Percentiles rank a stretch among this genome's conserved stretches.
Evolutionary conservation across 495 filamentous ascomycete genomes (phyloP).

Genomic region (Parathielavia appendiculata): DNA sequence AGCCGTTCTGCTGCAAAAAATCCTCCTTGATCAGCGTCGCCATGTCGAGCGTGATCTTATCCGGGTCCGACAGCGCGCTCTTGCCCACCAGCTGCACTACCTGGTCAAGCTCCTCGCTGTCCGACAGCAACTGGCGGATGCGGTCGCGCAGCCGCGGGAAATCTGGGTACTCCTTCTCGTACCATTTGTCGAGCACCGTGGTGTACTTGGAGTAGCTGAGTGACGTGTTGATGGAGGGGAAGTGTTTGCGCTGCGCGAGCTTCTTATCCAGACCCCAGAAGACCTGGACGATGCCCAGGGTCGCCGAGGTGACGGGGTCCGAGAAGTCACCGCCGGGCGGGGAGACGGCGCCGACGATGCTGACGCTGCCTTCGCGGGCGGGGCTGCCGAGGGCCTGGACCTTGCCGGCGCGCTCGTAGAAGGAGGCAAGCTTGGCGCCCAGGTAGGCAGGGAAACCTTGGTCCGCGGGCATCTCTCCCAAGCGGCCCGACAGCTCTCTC

Average conservation of each 20-base stretch:
- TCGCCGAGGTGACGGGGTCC: conserved; percentile 91
- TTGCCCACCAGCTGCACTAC: conserved; percentile 99
- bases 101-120: conserved; percentile 95
- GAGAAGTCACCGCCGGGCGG: conserved; percentile 99
- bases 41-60: conserved; percentile 98
- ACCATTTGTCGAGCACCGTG: conserved; percentile 78
- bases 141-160: conserved; percentile 90
- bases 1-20: conserved; percentile 98
- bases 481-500: conserved; percentile 96
- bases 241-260: conserved; percentile 97
- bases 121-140: conserved; percentile 85
- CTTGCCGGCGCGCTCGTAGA: conserved; percentile 97
- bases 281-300: conserved; percentile 96
- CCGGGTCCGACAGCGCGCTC: conserved; percentile 87
- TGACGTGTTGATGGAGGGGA: conserved; percentile 96
- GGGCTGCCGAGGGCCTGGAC: conserved; percentile 81
- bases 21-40: conserved; percentile 93
- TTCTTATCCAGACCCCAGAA: conserved; percentile 99
- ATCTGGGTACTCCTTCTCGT: conserved; percentile 85
- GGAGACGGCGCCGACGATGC: conserved; percentile 95
- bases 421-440: conserved; percentile 91
- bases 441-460: conserved; percentile 99
- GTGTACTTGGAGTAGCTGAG: conserved; percentile 98
- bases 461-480: conserved; percentile 99
- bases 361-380: conserved; percentile 81